phyloP scores from a whole-genome alignment of 2,329 filamentous ascomycete species.

The Alternaria sp. region DNA sequence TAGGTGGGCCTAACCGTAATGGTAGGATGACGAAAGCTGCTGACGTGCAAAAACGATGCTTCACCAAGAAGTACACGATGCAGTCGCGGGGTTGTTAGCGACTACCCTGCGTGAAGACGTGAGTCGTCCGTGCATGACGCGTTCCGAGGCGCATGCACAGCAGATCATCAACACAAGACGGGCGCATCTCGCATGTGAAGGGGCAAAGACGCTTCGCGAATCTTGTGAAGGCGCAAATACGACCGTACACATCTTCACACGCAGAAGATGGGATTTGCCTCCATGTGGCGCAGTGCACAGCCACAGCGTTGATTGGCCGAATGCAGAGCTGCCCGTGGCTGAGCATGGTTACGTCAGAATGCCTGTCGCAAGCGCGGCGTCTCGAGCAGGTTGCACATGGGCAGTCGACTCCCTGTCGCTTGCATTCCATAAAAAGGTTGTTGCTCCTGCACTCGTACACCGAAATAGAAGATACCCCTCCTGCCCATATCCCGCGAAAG shows the following conservation, averaged over 20 bases:
- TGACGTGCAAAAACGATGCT: neutral
- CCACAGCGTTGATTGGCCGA: conserved; percentile 8
- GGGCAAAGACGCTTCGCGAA: neutral
- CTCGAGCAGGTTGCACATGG: conserved; percentile 18
- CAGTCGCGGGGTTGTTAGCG: neutral
- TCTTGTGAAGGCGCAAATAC: neutral
- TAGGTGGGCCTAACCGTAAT: neutral
- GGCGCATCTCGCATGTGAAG: conserved; percentile 9
- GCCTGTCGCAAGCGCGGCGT: conserved; percentile 18
- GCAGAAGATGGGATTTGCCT: neutral
- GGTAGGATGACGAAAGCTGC: neutral
- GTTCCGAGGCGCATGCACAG: conserved; percentile 10
- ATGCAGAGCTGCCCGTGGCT: neutral
- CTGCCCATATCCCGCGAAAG: neutral
- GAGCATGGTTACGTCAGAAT: neutral
- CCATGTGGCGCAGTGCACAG: conserved; percentile 6
- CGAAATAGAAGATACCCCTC: conserved; percentile 23
- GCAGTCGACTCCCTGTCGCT: conserved; percentile 5
- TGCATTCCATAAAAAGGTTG: conserved; percentile 19
- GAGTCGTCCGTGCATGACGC: conserved; percentile 1
- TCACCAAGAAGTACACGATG: neutral
- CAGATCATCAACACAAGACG: neutral
- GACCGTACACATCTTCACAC: neutral
- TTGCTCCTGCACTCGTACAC: conserved; percentile 4
- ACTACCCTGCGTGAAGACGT: neutral